phyloP scores from a whole-genome alignment of 495 filamentous ascomycete genomes.

The Podospora conica region DNA sequence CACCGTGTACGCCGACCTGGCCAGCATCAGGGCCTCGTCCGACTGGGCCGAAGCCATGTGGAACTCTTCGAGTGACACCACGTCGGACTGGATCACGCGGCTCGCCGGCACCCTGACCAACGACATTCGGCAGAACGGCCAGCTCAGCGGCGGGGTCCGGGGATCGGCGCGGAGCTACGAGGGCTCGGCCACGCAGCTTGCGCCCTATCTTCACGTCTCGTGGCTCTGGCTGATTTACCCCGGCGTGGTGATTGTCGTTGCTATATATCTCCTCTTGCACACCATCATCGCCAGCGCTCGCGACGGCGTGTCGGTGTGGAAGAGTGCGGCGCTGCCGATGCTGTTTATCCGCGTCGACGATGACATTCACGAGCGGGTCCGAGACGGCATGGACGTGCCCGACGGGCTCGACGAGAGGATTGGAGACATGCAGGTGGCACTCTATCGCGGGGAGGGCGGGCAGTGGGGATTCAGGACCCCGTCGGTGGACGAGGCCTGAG shows the following conservation, averaged over 20 bases:
- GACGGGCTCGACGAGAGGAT: slow-evolving; percentile 28
- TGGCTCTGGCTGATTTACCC: slow-evolving; percentile 37
- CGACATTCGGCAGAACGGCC: slow-evolving; percentile 28
- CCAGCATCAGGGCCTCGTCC: slow-evolving; percentile 27
- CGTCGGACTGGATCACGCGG: slow-evolving; percentile 25
- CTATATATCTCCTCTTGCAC: slow-evolving; percentile 30
- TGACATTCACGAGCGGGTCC: slow-evolving; percentile 26
- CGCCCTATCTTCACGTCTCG: slow-evolving; percentile 29
- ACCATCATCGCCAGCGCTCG: slow-evolving; percentile 29
- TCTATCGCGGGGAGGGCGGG: slow-evolving; percentile 27
- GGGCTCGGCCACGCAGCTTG: slow-evolving; percentile 26
- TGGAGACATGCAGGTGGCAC: slow-evolving; percentile 26
- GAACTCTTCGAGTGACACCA: slow-evolving; percentile 21
- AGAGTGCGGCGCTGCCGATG: slow-evolving; percentile 33
- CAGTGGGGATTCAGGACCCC: slow-evolving; percentile 29
- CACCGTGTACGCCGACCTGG: slow-evolving; percentile 21
- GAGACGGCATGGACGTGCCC: slow-evolving; percentile 32
- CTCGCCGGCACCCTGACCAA: slow-evolving; percentile 31
- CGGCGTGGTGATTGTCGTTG: slow-evolving; percentile 28
- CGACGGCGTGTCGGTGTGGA: slow-evolving; percentile 33
- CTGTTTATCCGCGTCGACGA: slow-evolving; percentile 33
- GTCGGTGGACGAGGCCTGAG: neutral
- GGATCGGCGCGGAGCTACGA: slow-evolving; percentile 14
- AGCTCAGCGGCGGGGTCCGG: neutral
- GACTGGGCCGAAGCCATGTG: slow-evolving; percentile 38